Base-by-base conservation (phyloP, 2,329 filamentous ascomycete species). In the Verticillium longisporum region DNA sequence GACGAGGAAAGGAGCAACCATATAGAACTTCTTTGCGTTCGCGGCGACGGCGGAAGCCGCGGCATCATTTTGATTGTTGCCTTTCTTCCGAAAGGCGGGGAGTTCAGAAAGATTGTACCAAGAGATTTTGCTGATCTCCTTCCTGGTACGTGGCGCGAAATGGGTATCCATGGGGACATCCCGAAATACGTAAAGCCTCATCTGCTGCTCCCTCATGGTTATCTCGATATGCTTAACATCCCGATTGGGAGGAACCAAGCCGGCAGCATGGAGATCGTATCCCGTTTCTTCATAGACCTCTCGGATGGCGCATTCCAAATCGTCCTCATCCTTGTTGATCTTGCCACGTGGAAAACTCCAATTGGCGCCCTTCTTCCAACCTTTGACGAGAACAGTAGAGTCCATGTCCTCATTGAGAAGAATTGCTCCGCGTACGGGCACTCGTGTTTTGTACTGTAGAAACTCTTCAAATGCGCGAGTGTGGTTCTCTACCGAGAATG, bases 321-420 rank as follows among this genome's bases (percentile, higher is more conserved):
- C 94, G 62, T 91, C 88, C 74, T 99, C 95, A 69, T 96, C 91
- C 76, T 97, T 96, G 79, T 97, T 97, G 77, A 99, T 98, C 78
- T 99, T 99, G 45, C 95, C 96, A 58, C 94, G 81, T 0, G 95
- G 95, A 62, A 99, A 99, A 72, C 92, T 96, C 95, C 95, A 99
- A 71, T 89, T 94, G 13, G 94, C 90, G 37, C 89, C 88, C 73
- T 97, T 98, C 80, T 98, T 99, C 92, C 93, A 99, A 15, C 95
- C 96, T 72, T 97, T 96, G 62, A 99, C 96, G 54, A 99, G 81
- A 14, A 99, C 86, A 0, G 92, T 91, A 59, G 92, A 88, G 70
- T 98, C 94, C 93, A 99, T 97, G n/a, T 84, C 85, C 63, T 92
- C 82, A 72, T 97, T 97, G 58, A 99, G 83, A 80, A 99, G 80